phyloP scores from a whole-genome alignment of 225 moss, liverwort and hornwort species.

The Marchantia polymorpha region DNA sequence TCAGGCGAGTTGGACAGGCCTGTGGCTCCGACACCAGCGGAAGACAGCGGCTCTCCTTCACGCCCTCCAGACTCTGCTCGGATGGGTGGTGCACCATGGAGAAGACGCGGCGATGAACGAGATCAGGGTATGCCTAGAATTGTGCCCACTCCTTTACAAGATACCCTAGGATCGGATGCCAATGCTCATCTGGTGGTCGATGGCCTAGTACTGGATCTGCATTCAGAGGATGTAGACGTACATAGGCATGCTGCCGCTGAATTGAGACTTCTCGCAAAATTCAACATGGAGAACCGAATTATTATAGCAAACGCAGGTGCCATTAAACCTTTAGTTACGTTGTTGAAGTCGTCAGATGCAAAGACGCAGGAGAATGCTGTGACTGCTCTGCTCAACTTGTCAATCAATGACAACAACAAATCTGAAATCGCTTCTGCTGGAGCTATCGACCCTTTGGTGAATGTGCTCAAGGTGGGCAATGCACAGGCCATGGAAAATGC shows the following conservation, averaged over 20 bases:
- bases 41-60: constrained; percentile 74
- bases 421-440: constrained; percentile 87
- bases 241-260: constrained; percentile 74
- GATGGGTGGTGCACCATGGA: constrained; percentile 34
- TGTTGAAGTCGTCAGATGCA: constrained; percentile 63
- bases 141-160: constrained; percentile 48
- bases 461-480: constrained; percentile 77
- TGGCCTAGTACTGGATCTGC: constrained; percentile 70
- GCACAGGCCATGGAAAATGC: constrained; percentile 91
- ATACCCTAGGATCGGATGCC: constrained; percentile 56
- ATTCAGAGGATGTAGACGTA: constrained; percentile 46
- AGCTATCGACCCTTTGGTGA: constrained; percentile 80
- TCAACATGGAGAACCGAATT: constrained; percentile 87
- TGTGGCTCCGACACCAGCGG: constrained; percentile 48
- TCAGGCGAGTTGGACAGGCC: constrained; percentile 53
- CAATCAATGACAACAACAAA: constrained; percentile 99
- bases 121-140: constrained; percentile 71
- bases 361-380: constrained; percentile 94
- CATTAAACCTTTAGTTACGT: constrained; percentile 67
- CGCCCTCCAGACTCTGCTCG: constrained; percentile 51
- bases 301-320: constrained; percentile 83
- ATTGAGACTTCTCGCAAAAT: constrained; percentile 81
- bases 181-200: constrained; percentile 62
- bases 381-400: constrained; percentile 87
- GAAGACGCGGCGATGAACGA: constrained; percentile 73